Base-by-base conservation (phyloP, 2,329 filamentous ascomycete genomes). In the Chaetomiaceae sp. region DNA sequence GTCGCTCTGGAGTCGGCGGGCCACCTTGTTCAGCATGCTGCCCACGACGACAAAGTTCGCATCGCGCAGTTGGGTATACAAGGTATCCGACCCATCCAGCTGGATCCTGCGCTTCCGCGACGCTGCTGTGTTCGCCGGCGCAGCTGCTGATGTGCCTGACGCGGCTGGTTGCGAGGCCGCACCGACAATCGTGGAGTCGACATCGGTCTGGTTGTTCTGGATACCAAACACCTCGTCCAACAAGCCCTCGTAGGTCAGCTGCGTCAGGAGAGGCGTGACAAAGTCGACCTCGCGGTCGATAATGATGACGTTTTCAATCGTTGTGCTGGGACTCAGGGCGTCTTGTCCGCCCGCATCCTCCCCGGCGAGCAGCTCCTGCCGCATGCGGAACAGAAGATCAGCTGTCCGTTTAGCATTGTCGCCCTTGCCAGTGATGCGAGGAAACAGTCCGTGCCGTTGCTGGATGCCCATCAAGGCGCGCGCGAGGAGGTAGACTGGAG, bases 21-120 rank as follows among this genome's bases (percentile, higher is more conserved):
- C 94, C 11, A 94, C 86, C 63, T 90, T 91, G 65, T 96, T 95
- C 51, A 98, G 74, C 8, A 94, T 71, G 42, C 81, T 83, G 12
- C 93, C 93, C 32, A 98, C 89, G 45, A 95, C 89, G 29, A 90
- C 91, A 64, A 97, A 98, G 63, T 98, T 98, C 33, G 87, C 83
- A 63, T 97, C 88, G 46, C 91, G 83, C 4, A 98, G 73, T 56
- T 94, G 86, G 38, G 83, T 82, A 62, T 91, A 98, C 10, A 98
- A 74, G 54, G 87, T 86, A 63, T 98, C 94, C 12, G 84, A 88
- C 3, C 86, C 86, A 63, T 97, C 91, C 1, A 98, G 77, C 58
- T 86, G 79, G 37, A 98, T 84, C 58, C 94, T 95, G 44, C 89
- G 81, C 64, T 95, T 96, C 60, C 83, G 73, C 66, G 82, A 67